A percentile compares a stretch with the other conserved stretches of the same genome.
phyloP scores from a whole-genome alignment of 2,329 filamentous ascomycete species.

The Karstenula rhodostoma region DNA sequence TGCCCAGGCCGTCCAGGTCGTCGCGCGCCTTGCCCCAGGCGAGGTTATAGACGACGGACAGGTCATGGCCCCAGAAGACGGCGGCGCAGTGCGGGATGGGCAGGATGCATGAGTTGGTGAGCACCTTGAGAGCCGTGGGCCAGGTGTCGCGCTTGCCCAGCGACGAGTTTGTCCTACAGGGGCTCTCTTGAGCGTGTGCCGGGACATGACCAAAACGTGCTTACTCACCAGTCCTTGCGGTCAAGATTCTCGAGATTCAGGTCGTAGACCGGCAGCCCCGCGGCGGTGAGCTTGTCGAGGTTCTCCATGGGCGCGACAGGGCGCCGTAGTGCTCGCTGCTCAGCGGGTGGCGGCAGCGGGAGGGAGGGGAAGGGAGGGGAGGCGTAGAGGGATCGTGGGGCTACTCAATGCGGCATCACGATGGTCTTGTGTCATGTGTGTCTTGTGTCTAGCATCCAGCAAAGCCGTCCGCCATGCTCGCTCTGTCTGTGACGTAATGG shows the following conservation, averaged over 20 bases:
- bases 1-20: conserved; percentile 46
- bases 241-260: conserved; percentile 39
- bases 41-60: conserved; percentile 52
- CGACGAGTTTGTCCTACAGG: conserved; percentile 35
- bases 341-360: not conserved
- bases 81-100: conserved; percentile 53
- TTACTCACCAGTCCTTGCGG: conserved; percentile 38
- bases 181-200: not conserved
- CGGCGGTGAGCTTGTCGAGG: conserved; percentile 41
- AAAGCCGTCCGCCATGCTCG: not conserved
- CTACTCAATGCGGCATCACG: not conserved
- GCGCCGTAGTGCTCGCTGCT: conserved; percentile 5
- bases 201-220: conserved; percentile 12
- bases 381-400: not conserved
- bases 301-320: conserved; percentile 35
- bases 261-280: conserved; percentile 42
- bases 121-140: conserved; percentile 42
- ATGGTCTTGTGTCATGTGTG: conserved; percentile 2
- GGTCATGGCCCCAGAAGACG: conserved; percentile 53
- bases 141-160: conserved; percentile 47
- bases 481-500: conserved; percentile 1
- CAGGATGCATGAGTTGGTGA: conserved; percentile 48
- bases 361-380: not conserved
- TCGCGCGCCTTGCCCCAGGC: conserved; percentile 51
- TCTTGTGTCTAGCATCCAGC: no score